These are phyloP conservation scores for Phyllosticta ampelicida DNA, from an alignment of 2,329 filamentous ascomycete genomes.

Conservation along the genomic window DNA sequence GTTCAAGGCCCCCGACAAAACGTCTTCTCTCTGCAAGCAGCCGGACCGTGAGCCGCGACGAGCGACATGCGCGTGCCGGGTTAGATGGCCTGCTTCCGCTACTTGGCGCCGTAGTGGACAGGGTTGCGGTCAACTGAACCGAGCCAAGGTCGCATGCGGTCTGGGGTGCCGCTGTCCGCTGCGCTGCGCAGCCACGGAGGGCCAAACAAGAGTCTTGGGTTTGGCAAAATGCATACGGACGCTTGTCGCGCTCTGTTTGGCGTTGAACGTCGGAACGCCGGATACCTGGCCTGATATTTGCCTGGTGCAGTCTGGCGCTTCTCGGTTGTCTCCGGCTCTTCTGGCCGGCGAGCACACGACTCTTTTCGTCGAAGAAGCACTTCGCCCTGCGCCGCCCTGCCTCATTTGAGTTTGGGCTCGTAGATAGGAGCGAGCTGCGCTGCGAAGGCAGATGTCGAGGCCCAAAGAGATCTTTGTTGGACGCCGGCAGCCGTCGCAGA, in stretches of 20 bases:
- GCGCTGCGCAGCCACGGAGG: no score
- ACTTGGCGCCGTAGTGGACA: not conserved
- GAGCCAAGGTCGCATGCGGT: not conserved
- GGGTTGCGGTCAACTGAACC: not conserved
- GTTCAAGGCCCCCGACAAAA: not conserved
- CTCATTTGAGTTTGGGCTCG: not conserved
- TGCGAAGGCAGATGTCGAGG: not conserved
- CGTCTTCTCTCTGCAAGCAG: not conserved
- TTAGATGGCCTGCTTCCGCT: not conserved
- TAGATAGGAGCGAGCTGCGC: not conserved
- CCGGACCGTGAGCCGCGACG: not conserved
- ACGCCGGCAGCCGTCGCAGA: not conserved
- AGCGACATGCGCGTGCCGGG: not conserved
- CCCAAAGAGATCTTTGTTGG: not conserved
- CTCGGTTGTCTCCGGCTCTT: not conserved
- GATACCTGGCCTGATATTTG: not conserved
- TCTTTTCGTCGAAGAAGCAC: not conserved
- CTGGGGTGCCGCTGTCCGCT: not conserved
- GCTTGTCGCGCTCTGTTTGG: not conserved
- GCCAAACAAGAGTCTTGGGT: no score
- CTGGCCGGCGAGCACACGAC: not conserved
- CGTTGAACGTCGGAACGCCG: not conserved
- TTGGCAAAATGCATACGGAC: not conserved
- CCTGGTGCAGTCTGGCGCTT: not conserved
- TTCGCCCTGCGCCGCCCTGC: not conserved